Percentiles rank a stretch among this genome's conserved stretches.
phyloP scores from a whole-genome alignment of 2,329 filamentous ascomycete genomes.

The Paradendryphiella salina region DNA sequence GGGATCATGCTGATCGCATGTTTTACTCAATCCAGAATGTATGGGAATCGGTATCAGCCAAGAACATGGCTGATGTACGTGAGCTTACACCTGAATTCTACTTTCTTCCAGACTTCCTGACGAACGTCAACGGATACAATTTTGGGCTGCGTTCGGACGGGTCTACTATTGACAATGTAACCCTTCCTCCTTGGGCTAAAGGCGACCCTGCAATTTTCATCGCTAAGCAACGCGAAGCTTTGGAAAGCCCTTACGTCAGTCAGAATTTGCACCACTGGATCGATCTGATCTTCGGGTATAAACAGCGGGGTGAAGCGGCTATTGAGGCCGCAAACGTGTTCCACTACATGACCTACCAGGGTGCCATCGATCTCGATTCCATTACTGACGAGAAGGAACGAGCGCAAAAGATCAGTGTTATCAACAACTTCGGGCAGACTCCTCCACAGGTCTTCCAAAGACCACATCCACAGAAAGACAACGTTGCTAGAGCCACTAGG shows the following conservation, averaged over 20 bases:
- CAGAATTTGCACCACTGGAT: constrained; percentile 92
- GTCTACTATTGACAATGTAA: constrained; percentile 79
- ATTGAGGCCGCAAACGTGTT: constrained; percentile 93
- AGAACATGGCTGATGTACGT: constrained; percentile 91
- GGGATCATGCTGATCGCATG: constrained; percentile 92
- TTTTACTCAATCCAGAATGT: constrained; percentile 92
- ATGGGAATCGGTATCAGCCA: constrained; percentile 85
- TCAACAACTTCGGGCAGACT: constrained; percentile 98
- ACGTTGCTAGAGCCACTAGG: constrained; percentile 65
- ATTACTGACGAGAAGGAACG: constrained; percentile 88
- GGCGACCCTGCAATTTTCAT: constrained; percentile 96
- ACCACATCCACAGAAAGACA: constrained; percentile 75
- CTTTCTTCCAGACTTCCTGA: constrained; percentile 90
- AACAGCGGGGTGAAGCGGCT: constrained; percentile 90
- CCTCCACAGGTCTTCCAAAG: constrained; percentile 90
- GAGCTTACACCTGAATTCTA: constrained; percentile 98
- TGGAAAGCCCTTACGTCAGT: constrained; percentile 92
- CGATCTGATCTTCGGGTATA: constrained; percentile 89
- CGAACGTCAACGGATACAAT: constrained; percentile 92
- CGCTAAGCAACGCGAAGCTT: constrained; percentile 88
- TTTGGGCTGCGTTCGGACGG: constrained; percentile 86
- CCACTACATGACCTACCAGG: constrained; percentile 92
- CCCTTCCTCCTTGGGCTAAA: constrained; percentile 94
- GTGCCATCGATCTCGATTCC: constrained; percentile 86
- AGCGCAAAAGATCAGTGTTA: constrained; percentile 88